Conservation (phyloP, 306 rosid genomes). For the Prinsepia uniflora region DNA sequence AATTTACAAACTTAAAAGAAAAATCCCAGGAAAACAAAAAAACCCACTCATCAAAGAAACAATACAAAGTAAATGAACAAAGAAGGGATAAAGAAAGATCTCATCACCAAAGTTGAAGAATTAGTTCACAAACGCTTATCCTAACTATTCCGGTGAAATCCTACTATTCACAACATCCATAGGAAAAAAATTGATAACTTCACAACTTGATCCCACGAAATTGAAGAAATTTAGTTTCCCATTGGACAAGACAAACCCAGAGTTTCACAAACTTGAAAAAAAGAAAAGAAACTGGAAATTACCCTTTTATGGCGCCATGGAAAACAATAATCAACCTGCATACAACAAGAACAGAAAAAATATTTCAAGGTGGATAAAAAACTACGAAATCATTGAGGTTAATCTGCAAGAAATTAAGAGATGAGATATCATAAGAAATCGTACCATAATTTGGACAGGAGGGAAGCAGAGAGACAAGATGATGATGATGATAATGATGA, state of each 20-base stretch:
- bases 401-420: background rate
- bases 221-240: background rate
- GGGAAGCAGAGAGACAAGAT: background rate
- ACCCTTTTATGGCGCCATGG: background rate
- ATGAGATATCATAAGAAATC: background rate
- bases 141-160: background rate
- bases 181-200: background rate
- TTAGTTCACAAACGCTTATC: background rate
- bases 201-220: slow-evolving; percentile 1
- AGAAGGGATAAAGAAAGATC: background rate
- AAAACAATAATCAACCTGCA: background rate
- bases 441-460: background rate
- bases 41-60: background rate
- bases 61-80: background rate
- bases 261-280: background rate
- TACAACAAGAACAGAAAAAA: background rate
- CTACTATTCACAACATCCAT: background rate
- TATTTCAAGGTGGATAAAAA: background rate
- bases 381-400: background rate
- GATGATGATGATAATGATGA: background rate
- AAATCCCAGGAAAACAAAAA: background rate
- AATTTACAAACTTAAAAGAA: background rate
- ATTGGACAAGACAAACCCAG: background rate
- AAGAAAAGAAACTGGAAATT: background rate
- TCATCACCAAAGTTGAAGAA: background rate